These are phyloP conservation scores for Alopecurus myosuroides DNA, from an alignment of 176 grass and related monocot species.

Conservation along the genomic window DNA sequence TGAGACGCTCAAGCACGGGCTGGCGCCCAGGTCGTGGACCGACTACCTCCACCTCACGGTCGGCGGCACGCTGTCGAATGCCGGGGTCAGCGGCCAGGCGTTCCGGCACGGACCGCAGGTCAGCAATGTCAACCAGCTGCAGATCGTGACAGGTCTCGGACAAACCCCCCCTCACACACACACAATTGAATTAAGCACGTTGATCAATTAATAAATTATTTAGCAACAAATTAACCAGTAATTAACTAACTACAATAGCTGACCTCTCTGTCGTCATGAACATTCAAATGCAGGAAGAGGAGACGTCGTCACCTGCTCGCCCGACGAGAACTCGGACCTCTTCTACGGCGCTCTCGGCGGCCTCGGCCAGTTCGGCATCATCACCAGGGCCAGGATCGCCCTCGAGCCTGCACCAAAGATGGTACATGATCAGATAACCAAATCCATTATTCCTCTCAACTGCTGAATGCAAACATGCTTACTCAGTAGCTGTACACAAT, in stretches of 20 bases:
- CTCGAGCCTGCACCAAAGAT: constrained; percentile 85
- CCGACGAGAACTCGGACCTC: constrained; percentile 68
- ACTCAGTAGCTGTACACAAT: not conserved
- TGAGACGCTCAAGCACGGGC: constrained; percentile 66
- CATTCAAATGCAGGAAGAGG: constrained; percentile 67
- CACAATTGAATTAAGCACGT: not conserved
- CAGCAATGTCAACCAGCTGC: constrained; percentile 88
- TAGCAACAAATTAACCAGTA: not conserved
- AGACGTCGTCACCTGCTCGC: constrained; percentile 65
- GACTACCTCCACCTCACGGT: constrained; percentile 90
- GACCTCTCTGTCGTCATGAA: not conserved
- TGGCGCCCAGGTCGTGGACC: constrained; percentile 90
- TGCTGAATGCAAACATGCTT: not conserved
- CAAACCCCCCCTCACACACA: constrained; percentile 13
- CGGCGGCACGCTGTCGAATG: constrained; percentile 80
- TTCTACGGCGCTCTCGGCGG: constrained; percentile 81
- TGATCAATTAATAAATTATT: not conserved
- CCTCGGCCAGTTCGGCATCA: constrained; percentile 90
- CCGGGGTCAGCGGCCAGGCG: constrained; percentile 85
- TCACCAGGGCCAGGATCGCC: constrained; percentile 77
- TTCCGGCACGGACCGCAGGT: constrained; percentile 89
- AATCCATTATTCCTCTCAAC: not conserved
- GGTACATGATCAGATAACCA: constrained; percentile 37
- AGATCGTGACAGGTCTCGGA: constrained; percentile 83
- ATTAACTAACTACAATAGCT: not conserved